These are phyloP conservation scores for Elongisporangium anandrum DNA, from an alignment of 352 stramenopile genomes.

Conservation along the genomic window DNA sequence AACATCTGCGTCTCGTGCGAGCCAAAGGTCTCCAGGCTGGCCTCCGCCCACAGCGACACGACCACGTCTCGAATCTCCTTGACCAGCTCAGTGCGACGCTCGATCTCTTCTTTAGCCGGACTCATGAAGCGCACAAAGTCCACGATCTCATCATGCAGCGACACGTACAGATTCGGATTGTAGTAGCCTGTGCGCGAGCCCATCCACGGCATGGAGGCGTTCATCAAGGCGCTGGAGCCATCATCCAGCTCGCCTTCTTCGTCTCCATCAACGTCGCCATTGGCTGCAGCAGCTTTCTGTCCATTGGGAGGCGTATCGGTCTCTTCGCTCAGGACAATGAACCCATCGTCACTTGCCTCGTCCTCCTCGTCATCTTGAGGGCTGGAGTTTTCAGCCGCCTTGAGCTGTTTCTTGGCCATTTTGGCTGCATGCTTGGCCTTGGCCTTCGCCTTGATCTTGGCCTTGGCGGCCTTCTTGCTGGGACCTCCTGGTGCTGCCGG, in stretches of 20 bases:
- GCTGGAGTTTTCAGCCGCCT: not conserved
- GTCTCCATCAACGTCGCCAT: not conserved
- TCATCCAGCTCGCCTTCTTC: conserved; percentile 22
- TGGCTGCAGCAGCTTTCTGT: not conserved
- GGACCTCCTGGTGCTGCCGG: not conserved
- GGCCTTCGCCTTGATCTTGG: not conserved
- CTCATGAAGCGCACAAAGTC: conserved; percentile 92
- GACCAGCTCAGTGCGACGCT: conserved; percentile 61
- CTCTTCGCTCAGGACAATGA: not conserved
- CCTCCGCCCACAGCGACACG: conserved; percentile 44
- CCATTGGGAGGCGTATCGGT: not conserved
- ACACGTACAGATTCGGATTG: conserved; percentile 73
- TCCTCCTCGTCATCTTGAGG: not conserved
- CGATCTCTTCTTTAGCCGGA: conserved; percentile 74
- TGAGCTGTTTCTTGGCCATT: not conserved
- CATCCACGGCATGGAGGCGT: conserved; percentile 72
- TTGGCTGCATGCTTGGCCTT: not conserved
- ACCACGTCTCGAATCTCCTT: conserved; percentile 68
- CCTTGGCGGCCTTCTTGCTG: not conserved
- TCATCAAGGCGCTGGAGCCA: conserved; percentile 19
- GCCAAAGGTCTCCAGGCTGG: conserved; percentile 88
- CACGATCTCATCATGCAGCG: conserved; percentile 95
- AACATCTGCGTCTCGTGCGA: conserved; percentile 92
- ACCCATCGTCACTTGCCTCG: not conserved
- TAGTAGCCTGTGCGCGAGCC: conserved; percentile 47